Evolutionary conservation across 148 eudicot genomes (phyloP), one percentile per base, ranked within the genome.

Genomic region (Persicaria maculosa): DNA sequence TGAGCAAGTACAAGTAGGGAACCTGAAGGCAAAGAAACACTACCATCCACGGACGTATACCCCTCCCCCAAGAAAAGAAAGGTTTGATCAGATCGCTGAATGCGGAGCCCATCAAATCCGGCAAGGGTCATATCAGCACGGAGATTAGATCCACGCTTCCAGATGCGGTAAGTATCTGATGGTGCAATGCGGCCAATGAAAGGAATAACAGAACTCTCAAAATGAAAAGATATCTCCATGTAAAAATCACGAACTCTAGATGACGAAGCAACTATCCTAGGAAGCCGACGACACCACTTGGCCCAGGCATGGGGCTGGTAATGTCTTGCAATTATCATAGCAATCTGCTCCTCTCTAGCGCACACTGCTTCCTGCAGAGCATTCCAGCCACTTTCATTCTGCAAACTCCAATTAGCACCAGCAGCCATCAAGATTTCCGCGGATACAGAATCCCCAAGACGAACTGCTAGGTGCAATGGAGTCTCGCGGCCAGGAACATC

Each of bases 81-180:
- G 12, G 89, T 91, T 75, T 93, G 98, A 80, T 93, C 98, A 2
- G 97, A 82, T 5, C 98, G 91, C 65, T 93, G 98, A 44, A 93
- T 89, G n/a, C 86, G 83, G 75, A 93, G 89, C 44, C 97, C 98
- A 85, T 93, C 98, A 81, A 93, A 93, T 10, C 97, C 98, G 12
- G 95, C 95, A 77, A 93, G 84, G 47, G 98, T 91, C 98, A 93
- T 91, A 76, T 93, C 98, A 1, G 98, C 98, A 83, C 98, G 86
- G 64, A 93, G 76, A 77, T 91, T 93, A 0, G 98, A 94, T 50
- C 98, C 98, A 45, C 91, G 81, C 77, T 93, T 93, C 98, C 98
- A 93, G 54, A 93, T 91, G 50, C 85, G 88, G 78, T 91, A 93
- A 20, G 98, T 93, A 77, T 93, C 98, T 1, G 98, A 93, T 7